A percentile compares a stretch with the other conserved stretches of the same genome.
These are phyloP conservation scores for Exophiala calicioides DNA, from an alignment of 2,329 filamentous ascomycete genomes.

Conservation along the genomic window DNA sequence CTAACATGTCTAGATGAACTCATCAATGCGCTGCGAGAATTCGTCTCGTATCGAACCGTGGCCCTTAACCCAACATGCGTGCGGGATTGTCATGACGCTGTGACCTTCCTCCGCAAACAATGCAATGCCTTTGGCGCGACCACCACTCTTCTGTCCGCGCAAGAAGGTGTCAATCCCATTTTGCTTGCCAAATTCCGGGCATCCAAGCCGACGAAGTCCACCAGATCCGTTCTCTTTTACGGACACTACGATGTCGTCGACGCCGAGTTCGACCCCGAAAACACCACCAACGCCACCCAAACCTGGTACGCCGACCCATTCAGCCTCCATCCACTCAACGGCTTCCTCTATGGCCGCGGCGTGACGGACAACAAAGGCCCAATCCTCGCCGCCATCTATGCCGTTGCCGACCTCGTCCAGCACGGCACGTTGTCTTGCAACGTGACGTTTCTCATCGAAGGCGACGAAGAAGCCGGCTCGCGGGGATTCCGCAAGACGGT, in stretches of 20 bases:
- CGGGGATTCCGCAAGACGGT: constrained; percentile 86
- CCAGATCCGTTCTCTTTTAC: constrained; percentile 92
- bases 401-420: constrained; percentile 83
- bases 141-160: constrained; percentile 85
- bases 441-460: constrained; percentile 91
- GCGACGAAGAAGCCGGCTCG: constrained; percentile 93
- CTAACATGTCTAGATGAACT: constrained; percentile 51
- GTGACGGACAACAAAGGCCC: constrained; percentile 98
- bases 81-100: constrained; percentile 88
- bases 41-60: constrained; percentile 88
- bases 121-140: constrained; percentile 90
- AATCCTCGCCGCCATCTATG: constrained; percentile 89
- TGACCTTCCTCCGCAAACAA: constrained; percentile 83
- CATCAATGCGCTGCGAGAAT: constrained; percentile 74
- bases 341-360: constrained; percentile 93
- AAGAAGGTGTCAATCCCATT: constrained; percentile 81
- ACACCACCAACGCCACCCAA: constrained; percentile 7
- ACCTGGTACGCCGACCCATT: constrained; percentile 89
- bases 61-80: constrained; percentile 83
- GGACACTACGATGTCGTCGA: constrained; percentile 97
- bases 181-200: constrained; percentile 83
- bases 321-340: constrained; percentile 81
- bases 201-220: constrained; percentile 20
- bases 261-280: constrained; percentile 58
- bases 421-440: constrained; percentile 83